Evolutionary conservation across 352 stramenopile genomes (phyloP), one percentile per base, ranked within the genome.

Genomic region (Hyaloperonospora brassicae): DNA sequence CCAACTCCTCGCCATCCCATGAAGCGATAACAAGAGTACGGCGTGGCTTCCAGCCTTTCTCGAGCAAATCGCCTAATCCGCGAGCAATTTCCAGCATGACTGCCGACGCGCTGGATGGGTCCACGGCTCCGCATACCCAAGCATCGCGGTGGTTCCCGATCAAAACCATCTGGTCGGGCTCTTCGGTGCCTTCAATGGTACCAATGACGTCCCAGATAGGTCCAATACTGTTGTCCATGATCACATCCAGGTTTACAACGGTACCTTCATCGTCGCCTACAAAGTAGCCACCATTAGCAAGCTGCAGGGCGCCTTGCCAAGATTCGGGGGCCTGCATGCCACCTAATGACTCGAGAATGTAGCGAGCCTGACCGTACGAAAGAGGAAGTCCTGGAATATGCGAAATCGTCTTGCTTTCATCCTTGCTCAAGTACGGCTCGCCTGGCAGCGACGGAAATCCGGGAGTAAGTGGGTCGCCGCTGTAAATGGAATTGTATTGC

Each of bases 61-160:
- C 62, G 1, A 93, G 31, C 35, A 97, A 55, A 23, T 75, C 55
- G 7, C 84, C 83, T 5, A 94, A 57, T 25, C 68, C 66, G 12
- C 73, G 79, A 17, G 86, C 89, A 21, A 96, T 76, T 67, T 97
- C 89, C 1, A 96, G 53, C 63, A 96, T 66, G 2, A 70, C 62
- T 3, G 84, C 69, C 7, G 87, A 95, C 8, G 70, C 89, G 22
- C 71, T 89, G 22, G 88, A 90, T 10, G 89, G 89, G 22, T 71
- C 63, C 0, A 71, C 56, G 14, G 63, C 63, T 24, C 63, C 63
- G 14, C 63, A 71, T 14, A 96, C 84, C 89, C 89, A 97, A 5
- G 86, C 87, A 59, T 97, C 89, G 22, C 89, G 80, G 58, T 96
- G 89, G 63, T 96, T 97, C 34, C 86, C 85, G 31, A 96, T 71